Base-by-base conservation (phyloP, 495 filamentous ascomycete species). In the Trichoderma gamsii region DNA sequence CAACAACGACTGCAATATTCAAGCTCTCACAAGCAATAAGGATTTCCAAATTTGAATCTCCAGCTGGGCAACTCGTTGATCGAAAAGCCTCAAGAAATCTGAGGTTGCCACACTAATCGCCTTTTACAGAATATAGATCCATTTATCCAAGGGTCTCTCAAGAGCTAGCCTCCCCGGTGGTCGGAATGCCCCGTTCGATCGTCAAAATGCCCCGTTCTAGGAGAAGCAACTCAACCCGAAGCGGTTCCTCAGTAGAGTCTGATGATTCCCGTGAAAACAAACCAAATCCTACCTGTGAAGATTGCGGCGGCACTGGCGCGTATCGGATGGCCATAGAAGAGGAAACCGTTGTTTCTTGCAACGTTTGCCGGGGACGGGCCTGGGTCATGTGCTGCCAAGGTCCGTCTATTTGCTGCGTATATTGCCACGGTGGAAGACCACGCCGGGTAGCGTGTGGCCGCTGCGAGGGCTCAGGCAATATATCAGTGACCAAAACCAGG, bases 271-370 rank as follows among this genome's bases (percentile, higher is more conserved):
- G 56, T 13, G 12, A 29, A 32, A 13, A 21, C 23, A 61, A 61
- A 16, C 56, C 56, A 27, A 61, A 61, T 32, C 56, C 56, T 29
- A 61, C 27, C 25, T 61, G 56, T 18, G 56, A 61, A 61, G 56
- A 61, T 0, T 61, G 56, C 56, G 4, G 11, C 25, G 56, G 56
- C 13, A 61, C 9, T 2, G 56, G 56, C 7, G 35, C 23, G 56
- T 61, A 32, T 18, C 29, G 13, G 56, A 13, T 32, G 4, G 7
- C 23, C 4, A 61, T 4, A 32, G 25, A 61, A 21, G 56, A 61
- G 27, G 4, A 4, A 21, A 7, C 12, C 56, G 3, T 3, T 4
- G 56, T 61, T 23, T 18, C 56, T 11, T 61, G 56, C 56, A 61
- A 61, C 13, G 56, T 61, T 9, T 61, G 56, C 27, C 25, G 56